phyloP scores from a whole-genome alignment of 768 basidiomycete species.

The Hemileccinum impolitum region DNA sequence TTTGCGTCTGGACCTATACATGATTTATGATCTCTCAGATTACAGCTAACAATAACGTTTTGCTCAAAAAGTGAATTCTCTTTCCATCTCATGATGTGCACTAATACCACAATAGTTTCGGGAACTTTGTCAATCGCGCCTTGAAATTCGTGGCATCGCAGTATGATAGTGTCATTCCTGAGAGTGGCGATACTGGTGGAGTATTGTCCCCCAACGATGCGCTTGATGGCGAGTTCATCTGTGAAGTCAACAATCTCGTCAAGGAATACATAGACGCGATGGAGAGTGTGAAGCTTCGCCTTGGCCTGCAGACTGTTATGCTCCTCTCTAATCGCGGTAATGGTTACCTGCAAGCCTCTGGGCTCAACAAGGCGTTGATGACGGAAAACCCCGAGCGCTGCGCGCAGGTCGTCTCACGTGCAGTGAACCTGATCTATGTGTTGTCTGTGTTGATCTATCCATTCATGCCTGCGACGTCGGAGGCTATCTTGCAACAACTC shows the following conservation, averaged over 20 bases:
- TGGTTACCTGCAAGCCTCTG: constrained; percentile 89
- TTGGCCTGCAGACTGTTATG: constrained; percentile 88
- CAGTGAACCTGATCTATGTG: constrained; percentile 89
- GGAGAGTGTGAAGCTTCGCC: constrained; percentile 88
- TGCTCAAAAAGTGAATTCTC: constrained; percentile 78
- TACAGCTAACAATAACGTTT: constrained; percentile 85
- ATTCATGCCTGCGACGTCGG: constrained; percentile 93
- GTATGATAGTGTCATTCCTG: constrained; percentile 77
- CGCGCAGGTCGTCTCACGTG: constrained; percentile 85
- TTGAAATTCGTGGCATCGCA: constrained; percentile 91
- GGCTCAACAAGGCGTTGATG: constrained; percentile 88
- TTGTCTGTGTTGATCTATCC: constrained; percentile 85
- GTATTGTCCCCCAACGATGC: constrained; percentile 66
- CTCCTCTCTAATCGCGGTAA: constrained; percentile 86
- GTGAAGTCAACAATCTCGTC: constrained; percentile 74
- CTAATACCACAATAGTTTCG: constrained; percentile 55
- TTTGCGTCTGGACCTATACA: neutral
- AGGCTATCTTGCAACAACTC: constrained; percentile 77
- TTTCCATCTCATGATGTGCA: neutral
- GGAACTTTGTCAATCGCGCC: constrained; percentile 95
- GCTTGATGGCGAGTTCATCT: constrained; percentile 70
- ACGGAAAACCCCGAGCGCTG: constrained; percentile 78
- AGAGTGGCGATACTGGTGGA: constrained; percentile 66
- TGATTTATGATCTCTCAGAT: constrained; percentile 46
- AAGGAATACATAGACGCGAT: constrained; percentile 81